phyloP scores from a whole-genome alignment of 2,329 filamentous ascomycete genomes.

The Metarhizium sp. region DNA sequence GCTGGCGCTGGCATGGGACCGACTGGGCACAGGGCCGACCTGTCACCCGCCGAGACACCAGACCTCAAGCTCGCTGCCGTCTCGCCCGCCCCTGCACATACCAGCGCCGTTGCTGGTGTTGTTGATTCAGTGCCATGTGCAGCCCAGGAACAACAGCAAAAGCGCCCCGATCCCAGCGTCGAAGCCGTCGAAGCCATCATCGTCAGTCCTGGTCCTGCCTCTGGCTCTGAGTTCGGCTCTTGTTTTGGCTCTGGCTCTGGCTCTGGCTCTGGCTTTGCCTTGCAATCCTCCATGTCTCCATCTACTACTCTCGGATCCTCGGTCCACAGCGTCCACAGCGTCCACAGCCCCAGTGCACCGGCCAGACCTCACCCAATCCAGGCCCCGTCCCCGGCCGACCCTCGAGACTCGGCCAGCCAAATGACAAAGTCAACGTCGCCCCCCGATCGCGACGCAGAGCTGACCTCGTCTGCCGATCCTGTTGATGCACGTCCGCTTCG shows the following conservation, averaged over 20 bases:
- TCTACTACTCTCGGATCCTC: neutral
- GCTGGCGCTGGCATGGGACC: neutral
- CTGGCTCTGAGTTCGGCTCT: neutral
- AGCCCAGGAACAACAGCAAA: neutral
- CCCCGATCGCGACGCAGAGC: conserved; percentile 3
- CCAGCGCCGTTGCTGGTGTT: conserved; percentile 1
- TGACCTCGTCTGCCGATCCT: conserved; percentile 5
- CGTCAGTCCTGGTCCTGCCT: conserved; percentile 4
- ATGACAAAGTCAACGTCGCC: conserved; percentile 7
- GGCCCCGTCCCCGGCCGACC: conserved; percentile 3
- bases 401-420: conserved; percentile 2
- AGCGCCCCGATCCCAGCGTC: conserved; percentile 2
- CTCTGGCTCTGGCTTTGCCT: neutral
- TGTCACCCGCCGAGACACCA: conserved; percentile 10
- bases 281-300: neutral
- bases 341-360: conserved; percentile 6
- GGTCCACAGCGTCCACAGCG: conserved; percentile 4
- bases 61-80: conserved; percentile 3
- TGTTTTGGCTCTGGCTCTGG: conserved; percentile 6
- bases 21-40: neutral
- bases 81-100: neutral
- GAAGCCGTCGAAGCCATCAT: neutral
- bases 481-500: conserved; percentile 18
- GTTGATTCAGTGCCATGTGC: conserved; percentile 2
- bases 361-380: conserved; percentile 8